These are phyloP conservation scores for Cryphonectria parasitica DNA, from an alignment of 2,329 filamentous ascomycete species.

Conservation along the genomic window DNA sequence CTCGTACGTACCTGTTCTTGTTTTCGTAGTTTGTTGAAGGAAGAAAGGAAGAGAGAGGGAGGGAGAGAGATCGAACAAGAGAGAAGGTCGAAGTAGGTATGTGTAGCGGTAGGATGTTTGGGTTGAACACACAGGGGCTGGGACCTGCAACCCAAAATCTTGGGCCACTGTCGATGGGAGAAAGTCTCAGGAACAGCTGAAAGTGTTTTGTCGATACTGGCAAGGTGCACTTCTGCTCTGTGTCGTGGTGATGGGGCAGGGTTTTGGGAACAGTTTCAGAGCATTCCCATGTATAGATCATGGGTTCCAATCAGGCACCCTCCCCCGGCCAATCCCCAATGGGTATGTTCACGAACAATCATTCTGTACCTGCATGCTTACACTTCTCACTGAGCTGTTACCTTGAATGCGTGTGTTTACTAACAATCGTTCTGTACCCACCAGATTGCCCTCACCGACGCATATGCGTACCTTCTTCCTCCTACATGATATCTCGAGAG, in stretches of 20 bases:
- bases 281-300: background rate
- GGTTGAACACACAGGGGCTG: background rate
- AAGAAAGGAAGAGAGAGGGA: background rate
- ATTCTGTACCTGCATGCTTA: background rate
- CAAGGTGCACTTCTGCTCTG: background rate
- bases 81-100: background rate
- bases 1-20: slow-evolving; percentile 2
- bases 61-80: background rate
- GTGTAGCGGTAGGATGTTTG: background rate
- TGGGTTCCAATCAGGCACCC: background rate
- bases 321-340: background rate
- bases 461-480: background rate
- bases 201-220: background rate
- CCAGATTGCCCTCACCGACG: background rate
- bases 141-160: background rate
- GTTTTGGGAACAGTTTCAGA: too few species aligned
- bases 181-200: background rate
- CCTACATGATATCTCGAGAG: background rate
- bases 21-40: background rate
- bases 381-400: too few species aligned
- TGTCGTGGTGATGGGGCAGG: too few species aligned
- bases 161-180: background rate
- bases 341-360: background rate
- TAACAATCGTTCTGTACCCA: background rate
- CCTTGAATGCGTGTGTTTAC: background rate